Evolutionary conservation across 768 basidiomycete genomes (phyloP), one percentile per base, ranked within the genome.

Genomic region (Clathrus columnatus): DNA sequence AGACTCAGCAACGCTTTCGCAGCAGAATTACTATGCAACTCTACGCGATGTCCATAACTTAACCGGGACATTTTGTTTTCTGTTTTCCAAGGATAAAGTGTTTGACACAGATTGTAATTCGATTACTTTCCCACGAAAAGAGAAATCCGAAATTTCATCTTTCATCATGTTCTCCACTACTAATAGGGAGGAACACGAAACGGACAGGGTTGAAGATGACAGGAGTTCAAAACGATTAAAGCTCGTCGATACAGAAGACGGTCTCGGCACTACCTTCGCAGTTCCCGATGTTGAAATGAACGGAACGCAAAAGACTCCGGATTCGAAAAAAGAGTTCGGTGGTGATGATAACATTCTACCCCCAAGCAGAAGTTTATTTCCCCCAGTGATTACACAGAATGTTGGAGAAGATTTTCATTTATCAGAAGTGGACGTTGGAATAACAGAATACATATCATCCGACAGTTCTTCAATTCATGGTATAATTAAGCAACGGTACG

Each of bases 401-500:
- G n/a, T n/a, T 54, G 76, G 76, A 24, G 68, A 76, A 5, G 72
- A 83, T 59, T 79, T 80, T 59, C 82, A 83, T 52, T 65, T 82
- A 27, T 67, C 73, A 59, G 92, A 96, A 66, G 74, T 76, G 5
- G 84, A 95, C 65, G 93, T 96, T 28, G 93, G 93, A 1, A 94
- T 97, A 42, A 86, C 88, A 4, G 85, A 91, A 65, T 95, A 93
- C 67, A 79, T 93, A 60, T 79, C 80, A 18, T 74, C 74, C 10
- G 80, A 80, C 57, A 78, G 87, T 21, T 77, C 83, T 3, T 80
- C 80, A 64, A 83, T 98, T 60, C 79, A 84, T 50, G 95, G 91
- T 4, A 95, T 98, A 64, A 97, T 98, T 69, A 98, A 98, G 70
- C 95, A 98, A 72, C 78, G 95, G 94, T 92, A 56, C 59, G 78